A percentile compares a stretch with the other conserved stretches of the same genome.
phyloP scores from a whole-genome alignment of 495 filamentous ascomycete species.

The Daldinia decipiens region DNA sequence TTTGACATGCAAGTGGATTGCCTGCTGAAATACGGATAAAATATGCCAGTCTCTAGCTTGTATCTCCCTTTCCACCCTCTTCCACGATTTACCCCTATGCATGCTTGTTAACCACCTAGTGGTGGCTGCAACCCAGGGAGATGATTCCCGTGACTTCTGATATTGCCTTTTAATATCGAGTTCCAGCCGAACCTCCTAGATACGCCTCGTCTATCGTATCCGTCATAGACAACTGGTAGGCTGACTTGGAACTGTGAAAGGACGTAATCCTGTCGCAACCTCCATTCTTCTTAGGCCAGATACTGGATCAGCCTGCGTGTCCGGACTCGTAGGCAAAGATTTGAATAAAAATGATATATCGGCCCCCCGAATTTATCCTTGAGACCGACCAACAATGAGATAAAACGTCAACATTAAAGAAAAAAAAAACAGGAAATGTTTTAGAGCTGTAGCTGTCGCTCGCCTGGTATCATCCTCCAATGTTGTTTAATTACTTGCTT shows the following conservation, averaged over 20 bases:
- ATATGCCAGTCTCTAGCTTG: background rate
- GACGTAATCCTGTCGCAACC: background rate
- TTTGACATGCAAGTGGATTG: constrained; percentile 1
- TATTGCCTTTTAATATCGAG: background rate
- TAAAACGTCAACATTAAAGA: constrained; percentile 12
- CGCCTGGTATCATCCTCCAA: constrained; percentile 38
- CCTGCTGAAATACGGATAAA: background rate
- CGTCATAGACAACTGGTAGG: background rate
- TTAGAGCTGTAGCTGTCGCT: constrained; percentile 20
- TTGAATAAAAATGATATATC: constrained; percentile 11
- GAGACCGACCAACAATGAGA: constrained; percentile 15
- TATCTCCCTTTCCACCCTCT: background rate
- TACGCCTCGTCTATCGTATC: constrained; percentile 1
- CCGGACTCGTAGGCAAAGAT: background rate
- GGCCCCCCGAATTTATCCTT: constrained; percentile 2
- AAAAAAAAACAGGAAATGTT: constrained; percentile 13
- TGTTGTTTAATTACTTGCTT: background rate
- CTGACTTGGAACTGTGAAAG: background rate
- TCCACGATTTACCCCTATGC: background rate
- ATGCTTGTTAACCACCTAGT: background rate
- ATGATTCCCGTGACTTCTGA: background rate
- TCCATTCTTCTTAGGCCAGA: background rate
- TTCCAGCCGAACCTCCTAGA: background rate
- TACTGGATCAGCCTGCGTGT: background rate
- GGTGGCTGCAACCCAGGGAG: background rate